Percentiles rank a stretch among this genome's conserved stretches.
Evolutionary conservation across 371 early-diverging fungal species (phyloP).

Genomic region (Cokeromyces recurvatus): DNA sequence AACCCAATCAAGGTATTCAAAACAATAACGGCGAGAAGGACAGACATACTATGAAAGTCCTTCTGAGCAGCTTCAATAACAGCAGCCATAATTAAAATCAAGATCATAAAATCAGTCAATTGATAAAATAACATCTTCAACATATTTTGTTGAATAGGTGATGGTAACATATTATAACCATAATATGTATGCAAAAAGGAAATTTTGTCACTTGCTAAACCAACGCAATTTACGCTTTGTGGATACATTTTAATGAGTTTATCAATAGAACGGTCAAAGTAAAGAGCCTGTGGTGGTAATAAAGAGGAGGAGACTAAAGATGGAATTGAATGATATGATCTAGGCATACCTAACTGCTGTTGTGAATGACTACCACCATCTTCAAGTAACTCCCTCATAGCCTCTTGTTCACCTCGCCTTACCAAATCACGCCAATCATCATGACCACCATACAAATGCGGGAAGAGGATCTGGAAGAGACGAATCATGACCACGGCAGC

Average conservation of each 20-base stretch:
- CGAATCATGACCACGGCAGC: conserved; percentile 67
- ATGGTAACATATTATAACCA: conserved; percentile 71
- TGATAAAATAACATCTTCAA: conserved; percentile 78
- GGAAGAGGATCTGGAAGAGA: conserved; percentile 34
- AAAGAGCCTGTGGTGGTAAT: conserved; percentile 63
- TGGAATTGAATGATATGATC: no score
- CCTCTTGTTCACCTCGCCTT: conserved; percentile 63
- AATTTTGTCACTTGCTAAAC: conserved; percentile 51
- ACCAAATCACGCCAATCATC: conserved; percentile 88
- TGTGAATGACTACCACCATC: no score
- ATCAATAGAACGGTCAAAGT: conserved; percentile 76
- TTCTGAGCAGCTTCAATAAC: conserved; percentile 66
- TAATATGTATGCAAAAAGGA: conserved; percentile 64
- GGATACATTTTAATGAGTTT: conserved; percentile 74
- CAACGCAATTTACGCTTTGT: conserved; percentile 55
- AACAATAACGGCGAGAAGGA: conserved; percentile 70
- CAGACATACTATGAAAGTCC: conserved; percentile 64
- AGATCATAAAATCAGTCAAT: conserved; percentile 85
- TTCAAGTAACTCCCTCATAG: conserved; percentile 66
- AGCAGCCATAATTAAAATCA: conserved; percentile 63
- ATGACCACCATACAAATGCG: conserved; percentile 53
- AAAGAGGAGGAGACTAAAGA: conserved; percentile 41
- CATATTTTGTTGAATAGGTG: conserved; percentile 67
- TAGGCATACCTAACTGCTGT: no score
- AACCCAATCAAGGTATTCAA: conserved; percentile 83